Base-by-base conservation (phyloP, 345 rosid species). In the Eutrema japonicum region DNA sequence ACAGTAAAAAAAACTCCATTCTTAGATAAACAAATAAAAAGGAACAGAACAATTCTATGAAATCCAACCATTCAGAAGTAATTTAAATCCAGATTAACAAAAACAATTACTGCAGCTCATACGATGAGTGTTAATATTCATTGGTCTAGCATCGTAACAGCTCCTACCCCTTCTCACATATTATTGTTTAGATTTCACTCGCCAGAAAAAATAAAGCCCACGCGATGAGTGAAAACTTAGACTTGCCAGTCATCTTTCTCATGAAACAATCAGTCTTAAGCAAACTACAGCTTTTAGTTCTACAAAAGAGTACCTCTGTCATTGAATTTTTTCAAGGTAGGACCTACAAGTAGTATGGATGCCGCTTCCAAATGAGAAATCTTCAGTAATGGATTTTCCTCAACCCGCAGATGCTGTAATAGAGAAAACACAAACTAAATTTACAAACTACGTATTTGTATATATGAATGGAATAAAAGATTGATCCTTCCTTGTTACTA, bases 351-450 rank as follows among this genome's bases (percentile, higher is more conserved):
- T 85, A 94, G 72, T 72, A 91, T 87, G 64, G 90, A 81, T 70
- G 97, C 98, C 22, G 97, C 98, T 88, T 94, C 97, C 78, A 94
- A 37, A 83, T 94, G 97, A 74, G 93, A 77, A 88, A 91, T 89
- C 86, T 91, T 89, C 73, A 91, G 91, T 77, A 94, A 76, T 60
- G 97, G 97, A 82, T 94, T 94, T 85, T 94, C 98, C 84, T 94
- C 98, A 66, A 94, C 87, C 65, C 98, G 92, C 70, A 94, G 83
- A 89, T 94, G 98, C 98, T 94, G 83, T 76, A 40, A 51, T 51
- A 54, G 41, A 26, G 18, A 59, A 45, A 62, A 48, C 68, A 61
- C 26, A 47, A 76, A 47, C 10, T 9, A 45, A 32, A 43, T 37
- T 43, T 58, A 14, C 51, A 52, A 47, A 58, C 48, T 33, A 41